phyloP scores from a whole-genome alignment of 768 basidiomycete species.

The Kondoa subrosea region DNA sequence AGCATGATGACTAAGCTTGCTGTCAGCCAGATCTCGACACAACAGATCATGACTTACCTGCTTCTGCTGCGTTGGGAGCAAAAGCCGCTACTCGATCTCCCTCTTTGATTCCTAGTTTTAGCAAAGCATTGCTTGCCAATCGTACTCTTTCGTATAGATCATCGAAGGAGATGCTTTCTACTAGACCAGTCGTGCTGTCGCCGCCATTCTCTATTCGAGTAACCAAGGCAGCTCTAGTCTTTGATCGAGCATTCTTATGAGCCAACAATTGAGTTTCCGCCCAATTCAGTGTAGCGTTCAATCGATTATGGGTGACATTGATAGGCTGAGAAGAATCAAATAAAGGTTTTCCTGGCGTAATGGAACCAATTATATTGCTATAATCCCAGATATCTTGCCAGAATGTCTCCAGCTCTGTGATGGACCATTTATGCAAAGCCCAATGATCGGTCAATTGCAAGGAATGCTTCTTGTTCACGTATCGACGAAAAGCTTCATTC shows the following conservation, averaged over 20 bases:
- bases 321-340: conserved; percentile 12
- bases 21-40: too few relatives aligned
- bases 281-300: conserved; percentile 17
- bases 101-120: conserved; percentile 15
- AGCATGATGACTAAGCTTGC: conserved; percentile 20
- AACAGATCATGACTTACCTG: too few relatives aligned
- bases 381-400: not conserved
- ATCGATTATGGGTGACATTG: conserved; percentile 12
- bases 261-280: conserved; percentile 27
- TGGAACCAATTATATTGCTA: not conserved
- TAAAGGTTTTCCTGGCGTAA: not conserved
- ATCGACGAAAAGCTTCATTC: not conserved
- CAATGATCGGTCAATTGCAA: not conserved
- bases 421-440: not conserved
- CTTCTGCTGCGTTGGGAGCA: conserved; percentile 23
- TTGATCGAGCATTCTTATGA: conserved; percentile 21
- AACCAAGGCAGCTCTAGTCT: conserved; percentile 22
- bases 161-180: conserved; percentile 21
- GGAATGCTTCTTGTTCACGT: not conserved
- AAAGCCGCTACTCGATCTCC: conserved; percentile 27
- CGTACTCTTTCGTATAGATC: conserved; percentile 25
- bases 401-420: not conserved
- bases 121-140: conserved; percentile 20
- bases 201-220: conserved; percentile 11
- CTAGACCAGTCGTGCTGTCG: conserved; percentile 18